A percentile compares a stretch with the other conserved stretches of the same genome.
Evolutionary conservation across 1,284 basidiomycete species (phyloP).

Genomic region (Puccinia coronata): DNA sequence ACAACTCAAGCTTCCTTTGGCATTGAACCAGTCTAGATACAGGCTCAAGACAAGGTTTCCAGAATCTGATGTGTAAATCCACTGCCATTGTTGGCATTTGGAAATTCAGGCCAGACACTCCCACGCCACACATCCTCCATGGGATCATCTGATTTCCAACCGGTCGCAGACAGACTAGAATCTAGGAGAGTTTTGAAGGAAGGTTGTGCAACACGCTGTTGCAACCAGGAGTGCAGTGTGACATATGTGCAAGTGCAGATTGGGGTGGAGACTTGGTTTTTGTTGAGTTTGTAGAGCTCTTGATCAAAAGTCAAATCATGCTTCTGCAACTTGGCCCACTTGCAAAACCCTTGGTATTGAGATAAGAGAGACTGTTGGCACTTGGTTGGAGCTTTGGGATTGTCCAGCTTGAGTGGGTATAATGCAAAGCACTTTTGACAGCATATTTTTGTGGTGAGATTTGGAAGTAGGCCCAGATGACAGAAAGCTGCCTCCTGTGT

Average conservation of each 20-base stretch:
- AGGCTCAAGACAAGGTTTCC: no score
- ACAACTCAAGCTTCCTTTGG: no score
- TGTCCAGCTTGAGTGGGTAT: no score
- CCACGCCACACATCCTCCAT: conserved; percentile 29
- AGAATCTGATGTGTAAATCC: background rate
- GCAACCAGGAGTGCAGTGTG: background rate
- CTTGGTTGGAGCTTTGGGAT: no score
- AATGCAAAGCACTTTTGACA: no score
- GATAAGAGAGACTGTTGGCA: no score
- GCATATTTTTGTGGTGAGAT: no score
- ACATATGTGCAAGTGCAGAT: conserved; percentile 7
- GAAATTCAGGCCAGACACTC: conserved; percentile 15
- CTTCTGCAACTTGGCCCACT: background rate
- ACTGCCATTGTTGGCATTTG: background rate
- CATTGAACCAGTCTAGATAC: no score
- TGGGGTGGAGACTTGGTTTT: background rate
- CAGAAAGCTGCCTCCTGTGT: no score
- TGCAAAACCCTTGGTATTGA: conserved; percentile 16
- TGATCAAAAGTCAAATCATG: conserved; percentile 4
- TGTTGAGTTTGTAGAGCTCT: background rate
- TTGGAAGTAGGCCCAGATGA: no score
- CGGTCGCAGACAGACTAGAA: background rate
- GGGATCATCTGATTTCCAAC: background rate
- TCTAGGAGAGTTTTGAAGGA: no score
- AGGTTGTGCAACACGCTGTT: background rate